These are phyloP conservation scores for Dissophora globulifera DNA, from an alignment of 192 early-diverging fungal genomes.

Conservation along the genomic window DNA sequence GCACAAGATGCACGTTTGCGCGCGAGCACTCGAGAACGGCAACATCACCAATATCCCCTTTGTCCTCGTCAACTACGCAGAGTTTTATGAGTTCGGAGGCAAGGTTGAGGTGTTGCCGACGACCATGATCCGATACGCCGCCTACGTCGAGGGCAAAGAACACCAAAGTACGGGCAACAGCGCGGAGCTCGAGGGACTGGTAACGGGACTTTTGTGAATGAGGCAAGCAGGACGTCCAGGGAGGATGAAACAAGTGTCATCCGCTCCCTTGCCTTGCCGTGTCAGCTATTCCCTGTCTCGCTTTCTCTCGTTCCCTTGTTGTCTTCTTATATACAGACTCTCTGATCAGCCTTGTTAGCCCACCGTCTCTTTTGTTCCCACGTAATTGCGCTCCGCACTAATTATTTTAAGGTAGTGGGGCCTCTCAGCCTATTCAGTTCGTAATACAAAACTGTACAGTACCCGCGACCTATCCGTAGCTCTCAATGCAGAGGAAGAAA, in stretches of 20 bases:
- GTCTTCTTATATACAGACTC: too few relatives aligned
- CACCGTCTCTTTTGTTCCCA: neutral
- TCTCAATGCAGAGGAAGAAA: too few relatives aligned
- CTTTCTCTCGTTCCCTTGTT: neutral
- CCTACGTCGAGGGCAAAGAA: conserved; percentile 27
- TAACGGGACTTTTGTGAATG: conserved; percentile 34
- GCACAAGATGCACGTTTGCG: conserved; percentile 54
- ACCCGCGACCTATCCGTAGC: too few relatives aligned
- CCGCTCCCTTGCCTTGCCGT: too few relatives aligned
- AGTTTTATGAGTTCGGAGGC: conserved; percentile 35
- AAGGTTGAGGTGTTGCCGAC: conserved; percentile 50
- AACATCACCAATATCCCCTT: conserved; percentile 43
- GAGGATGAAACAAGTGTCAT: neutral
- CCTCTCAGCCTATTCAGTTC: neutral
- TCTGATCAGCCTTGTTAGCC: conserved; percentile 2
- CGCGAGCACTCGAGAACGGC: conserved; percentile 41
- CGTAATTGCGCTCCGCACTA: neutral
- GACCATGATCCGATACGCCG: conserved; percentile 35
- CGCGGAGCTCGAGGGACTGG: conserved; percentile 45
- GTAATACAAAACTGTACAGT: neutral
- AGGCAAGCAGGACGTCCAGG: neutral
- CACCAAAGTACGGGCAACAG: conserved; percentile 28
- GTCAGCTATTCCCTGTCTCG: neutral
- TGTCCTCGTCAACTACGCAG: conserved; percentile 50
- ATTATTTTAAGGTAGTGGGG: neutral